These are phyloP conservation scores for Candida arabinofermentans DNA, from an alignment of 805 yeast species.

Conservation along the genomic window DNA sequence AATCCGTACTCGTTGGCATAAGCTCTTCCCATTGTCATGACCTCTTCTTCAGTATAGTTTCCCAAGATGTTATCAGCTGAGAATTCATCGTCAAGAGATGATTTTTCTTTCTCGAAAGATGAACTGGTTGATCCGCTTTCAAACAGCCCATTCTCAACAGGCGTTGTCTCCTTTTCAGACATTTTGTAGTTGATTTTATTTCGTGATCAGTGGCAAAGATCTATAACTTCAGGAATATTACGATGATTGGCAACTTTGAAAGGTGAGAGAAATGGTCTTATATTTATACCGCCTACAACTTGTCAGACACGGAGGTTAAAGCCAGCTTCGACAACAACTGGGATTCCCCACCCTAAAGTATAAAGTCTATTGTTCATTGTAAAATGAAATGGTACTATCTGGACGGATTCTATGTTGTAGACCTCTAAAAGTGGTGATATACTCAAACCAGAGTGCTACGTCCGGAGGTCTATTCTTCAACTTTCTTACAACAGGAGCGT, in stretches of 20 bases:
- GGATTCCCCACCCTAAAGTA: background rate
- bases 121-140: conserved; percentile 8
- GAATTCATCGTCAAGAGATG: background rate
- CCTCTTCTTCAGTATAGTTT: conserved; percentile 59
- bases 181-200: too few relatives aligned
- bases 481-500: background rate
- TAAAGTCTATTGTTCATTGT: background rate
- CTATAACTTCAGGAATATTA: background rate
- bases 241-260: background rate
- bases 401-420: too few relatives aligned
- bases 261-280: background rate
- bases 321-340: too few relatives aligned
- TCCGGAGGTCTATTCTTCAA: too few relatives aligned
- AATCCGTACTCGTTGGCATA: conserved; percentile 55
- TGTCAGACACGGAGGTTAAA: background rate
- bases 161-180: conserved; percentile 6
- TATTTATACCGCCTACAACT: background rate
- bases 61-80: conserved; percentile 43
- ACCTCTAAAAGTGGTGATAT: too few relatives aligned
- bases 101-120: conserved; percentile 5
- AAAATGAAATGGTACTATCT: too few relatives aligned
- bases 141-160: conserved; percentile 12
- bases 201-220: too few relatives aligned
- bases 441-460: too few relatives aligned
- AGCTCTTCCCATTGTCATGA: conserved; percentile 64